Evolutionary conservation across 768 basidiomycete species (phyloP), one percentile per base, ranked within the genome.

Genomic region (Boletus coccyginus): DNA sequence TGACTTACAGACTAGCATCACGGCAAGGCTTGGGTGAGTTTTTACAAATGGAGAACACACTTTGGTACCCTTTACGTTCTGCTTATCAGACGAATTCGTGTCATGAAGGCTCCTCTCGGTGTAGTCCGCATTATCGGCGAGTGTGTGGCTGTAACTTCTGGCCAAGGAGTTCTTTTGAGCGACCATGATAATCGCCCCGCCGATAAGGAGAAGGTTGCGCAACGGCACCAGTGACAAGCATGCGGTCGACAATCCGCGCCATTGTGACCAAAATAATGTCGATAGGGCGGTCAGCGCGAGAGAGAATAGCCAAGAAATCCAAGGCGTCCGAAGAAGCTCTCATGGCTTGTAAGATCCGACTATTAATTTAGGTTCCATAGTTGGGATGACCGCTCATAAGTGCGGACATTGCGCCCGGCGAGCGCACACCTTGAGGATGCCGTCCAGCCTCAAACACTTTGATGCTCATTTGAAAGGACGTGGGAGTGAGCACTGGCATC

Each of bases 41-140:
- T 21, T 32, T 9, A 21, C 21, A 35, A n/a, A 39, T 19, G 36
- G 36, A 41, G 29, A 32, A 39, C 46, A 29, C 17, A 8, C 12
- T 14, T 32, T 24, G 38, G 36, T 58, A 40, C 41, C 55, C 4
- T 21, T 57, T 58, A 46, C 48, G 38, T 36, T 44, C 44, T 46
- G 31, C 16, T 62, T 24, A 32, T 46, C 47, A 31, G n/a, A 35
- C 42, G 9, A 33, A 39, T 50, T 29, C 14, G 24, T 44, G n/a
- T 5, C 36, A 24, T 38, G 35, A 36, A 29, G 42, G 14, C 17
- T 31, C 27, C 3, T 27, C 40, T 39, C 24, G 11, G 46, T 3
- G n/a, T 2, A 29, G 32, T 48, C 46, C 62, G 48, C 51, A 31
- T 31, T 52, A 50, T 31, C 51, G 11, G 32, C 56, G 13, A 41